Percentiles rank a stretch among this genome's conserved stretches.
These are phyloP conservation scores for Fraxinus baroniana DNA, from an alignment of 305 asterid species.

Conservation along the genomic window DNA sequence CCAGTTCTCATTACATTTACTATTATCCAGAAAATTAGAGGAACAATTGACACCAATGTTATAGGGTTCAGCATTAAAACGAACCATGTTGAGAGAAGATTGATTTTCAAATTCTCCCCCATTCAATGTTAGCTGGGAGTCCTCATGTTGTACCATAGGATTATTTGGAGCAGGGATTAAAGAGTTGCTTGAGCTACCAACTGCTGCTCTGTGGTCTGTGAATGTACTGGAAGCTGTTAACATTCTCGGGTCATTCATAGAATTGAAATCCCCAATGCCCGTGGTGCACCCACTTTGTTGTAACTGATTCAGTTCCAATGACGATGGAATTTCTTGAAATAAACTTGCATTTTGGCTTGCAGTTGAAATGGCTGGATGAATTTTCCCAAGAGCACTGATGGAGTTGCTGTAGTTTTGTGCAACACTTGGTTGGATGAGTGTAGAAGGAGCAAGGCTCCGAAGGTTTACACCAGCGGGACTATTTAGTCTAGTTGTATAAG, in stretches of 20 bases:
- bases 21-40: constrained; percentile 38
- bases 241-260: constrained; percentile 45
- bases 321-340: constrained; percentile 63
- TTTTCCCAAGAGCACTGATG: constrained; percentile 41
- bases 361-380: constrained; percentile 47
- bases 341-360: constrained; percentile 49
- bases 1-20: constrained; percentile 35
- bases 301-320: constrained; percentile 72
- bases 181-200: constrained; percentile 41
- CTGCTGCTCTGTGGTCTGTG: constrained; percentile 31
- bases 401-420: constrained; percentile 48
- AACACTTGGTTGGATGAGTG: constrained; percentile 48
- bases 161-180: constrained; percentile 32
- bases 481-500: constrained; percentile 58
- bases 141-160: constrained; percentile 49
- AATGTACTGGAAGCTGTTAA: constrained; percentile 39
- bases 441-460: constrained; percentile 44
- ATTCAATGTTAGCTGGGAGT: constrained; percentile 40
- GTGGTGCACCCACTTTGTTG: constrained; percentile 39
- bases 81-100: constrained; percentile 38
- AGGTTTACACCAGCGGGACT: constrained; percentile 57
- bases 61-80: constrained; percentile 48
- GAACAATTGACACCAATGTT: constrained; percentile 36
- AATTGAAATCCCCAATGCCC: constrained; percentile 31
- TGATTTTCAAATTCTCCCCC: constrained; percentile 49